Percentiles rank a stretch among this genome's conserved stretches.
These are phyloP conservation scores for Selenicereus undatus DNA, from an alignment of 148 eudicot species.

Conservation along the genomic window DNA sequence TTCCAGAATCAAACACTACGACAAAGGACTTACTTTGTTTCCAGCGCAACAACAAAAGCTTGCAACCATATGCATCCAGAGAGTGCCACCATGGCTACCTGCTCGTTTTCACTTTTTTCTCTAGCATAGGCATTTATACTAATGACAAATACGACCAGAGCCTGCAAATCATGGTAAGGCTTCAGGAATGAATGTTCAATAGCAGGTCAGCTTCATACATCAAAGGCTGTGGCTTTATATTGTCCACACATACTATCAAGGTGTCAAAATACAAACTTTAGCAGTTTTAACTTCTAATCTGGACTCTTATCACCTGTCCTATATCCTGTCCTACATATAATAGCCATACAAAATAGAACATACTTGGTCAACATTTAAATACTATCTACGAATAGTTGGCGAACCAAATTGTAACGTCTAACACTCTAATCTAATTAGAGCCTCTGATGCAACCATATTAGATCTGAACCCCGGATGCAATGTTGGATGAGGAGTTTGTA, in stretches of 20 bases:
- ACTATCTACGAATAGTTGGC: neutral
- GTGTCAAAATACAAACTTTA: neutral
- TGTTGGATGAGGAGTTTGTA: no score
- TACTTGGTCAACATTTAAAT: neutral
- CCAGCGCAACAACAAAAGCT: conserved; percentile 88
- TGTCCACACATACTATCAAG: neutral
- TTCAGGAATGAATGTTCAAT: neutral
- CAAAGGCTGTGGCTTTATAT: neutral
- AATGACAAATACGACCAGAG: conserved; percentile 77
- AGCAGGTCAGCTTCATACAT: neutral
- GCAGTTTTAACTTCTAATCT: neutral
- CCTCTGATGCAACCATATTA: neutral
- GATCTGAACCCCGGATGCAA: neutral
- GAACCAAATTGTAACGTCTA: no score
- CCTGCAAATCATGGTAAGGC: conserved; percentile 42
- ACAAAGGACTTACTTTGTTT: conserved; percentile 72
- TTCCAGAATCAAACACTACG: conserved; percentile 5
- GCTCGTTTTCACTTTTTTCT: conserved; percentile 95
- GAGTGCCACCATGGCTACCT: conserved; percentile 89
- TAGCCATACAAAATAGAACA: neutral
- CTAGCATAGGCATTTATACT: conserved; percentile 68
- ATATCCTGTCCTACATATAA: neutral
- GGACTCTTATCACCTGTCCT: neutral
- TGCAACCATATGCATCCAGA: conserved; percentile 99
- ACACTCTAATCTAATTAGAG: neutral